Conservation (phyloP, 306 rosid genomes). For the Sindora glabra region DNA sequence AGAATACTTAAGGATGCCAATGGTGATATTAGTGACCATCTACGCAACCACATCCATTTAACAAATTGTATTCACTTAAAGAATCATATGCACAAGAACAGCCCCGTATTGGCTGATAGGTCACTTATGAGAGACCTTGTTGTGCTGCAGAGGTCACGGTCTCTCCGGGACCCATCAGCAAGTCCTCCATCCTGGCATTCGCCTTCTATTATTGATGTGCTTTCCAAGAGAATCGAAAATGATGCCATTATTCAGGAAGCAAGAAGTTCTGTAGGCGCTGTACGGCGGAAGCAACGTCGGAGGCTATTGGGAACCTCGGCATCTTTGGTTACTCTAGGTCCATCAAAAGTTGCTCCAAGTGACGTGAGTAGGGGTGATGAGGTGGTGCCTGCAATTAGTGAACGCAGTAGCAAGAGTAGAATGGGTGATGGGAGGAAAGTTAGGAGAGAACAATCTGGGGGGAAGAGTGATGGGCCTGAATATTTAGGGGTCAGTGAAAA, state of each 20-base stretch:
- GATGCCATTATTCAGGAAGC: constrained; percentile 55
- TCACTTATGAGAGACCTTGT: constrained; percentile 87
- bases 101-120: constrained; percentile 85
- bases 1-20: constrained; percentile 95
- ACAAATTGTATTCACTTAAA: constrained; percentile 98
- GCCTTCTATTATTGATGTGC: constrained; percentile 68
- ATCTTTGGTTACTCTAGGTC: constrained; percentile 40
- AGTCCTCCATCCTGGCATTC: constrained; percentile 97
- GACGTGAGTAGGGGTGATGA: constrained; percentile 44
- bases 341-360: constrained; percentile 71
- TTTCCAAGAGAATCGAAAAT: constrained; percentile 54
- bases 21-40: constrained; percentile 92
- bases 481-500: constrained; percentile 46
- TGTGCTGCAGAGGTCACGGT: constrained; percentile 83
- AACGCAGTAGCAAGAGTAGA: constrained; percentile 56
- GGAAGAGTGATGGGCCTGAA: constrained; percentile 59
- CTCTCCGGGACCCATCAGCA: constrained; percentile 95
- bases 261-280: constrained; percentile 68
- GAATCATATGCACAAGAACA: constrained; percentile 98
- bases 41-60: constrained; percentile 93
- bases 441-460: constrained; percentile 65
- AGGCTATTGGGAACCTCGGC: constrained; percentile 65
- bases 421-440: constrained; percentile 50
- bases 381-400: constrained; percentile 37
- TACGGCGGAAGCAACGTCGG: constrained; percentile 61